Evolutionary conservation across 768 basidiomycete species (phyloP), one percentile per base, ranked within the genome.

Genomic region (Termitomyces sp.): DNA sequence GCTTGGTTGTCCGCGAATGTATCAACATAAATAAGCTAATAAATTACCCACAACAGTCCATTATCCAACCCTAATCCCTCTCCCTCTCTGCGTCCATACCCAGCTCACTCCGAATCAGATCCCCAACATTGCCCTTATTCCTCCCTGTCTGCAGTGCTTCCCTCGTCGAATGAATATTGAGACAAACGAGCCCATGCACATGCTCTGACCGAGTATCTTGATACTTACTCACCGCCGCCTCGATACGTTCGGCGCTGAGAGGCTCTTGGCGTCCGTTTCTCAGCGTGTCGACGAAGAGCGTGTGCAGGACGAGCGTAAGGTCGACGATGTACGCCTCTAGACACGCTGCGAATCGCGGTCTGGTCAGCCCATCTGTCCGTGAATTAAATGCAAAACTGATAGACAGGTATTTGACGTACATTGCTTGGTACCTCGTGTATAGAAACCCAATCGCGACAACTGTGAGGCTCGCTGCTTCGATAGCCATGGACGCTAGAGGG

Each of bases 291-390:
- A 38, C 9, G 47, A 66, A 64, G 45, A 66, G 41, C 7, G 38
- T 44, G 52, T 62, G 55, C 17, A 64, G 26, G 2, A 66, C 38
- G 12, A 61, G 50, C 46, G 58, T 50, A 17, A 66, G 63, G 49
- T 66, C 57, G 3, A 66, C 49, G 26, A 66, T 61, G 54, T 66
- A 66, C 1, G 63, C 56, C 19, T 59, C 61, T 50, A 64, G 21
- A 40, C 60, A 56, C 1, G 35, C 2, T 26, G 55, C 48, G 15
- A 49, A 28, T 7, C 21, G 31, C 5, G 55, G 55, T 28, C 48
- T 56, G 21, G 1, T 33, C 15, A 2, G 2, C 28, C 15, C 6
- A 47, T 5, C 23, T 10, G 3, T 17, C 28, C 14, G 11, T 1
- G 33, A 31, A 21, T 9, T 37, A 4, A 37, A 8, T 11, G 8